Conservation (phyloP, 2,329 filamentous ascomycete species). For the Alternaria rosae region DNA sequence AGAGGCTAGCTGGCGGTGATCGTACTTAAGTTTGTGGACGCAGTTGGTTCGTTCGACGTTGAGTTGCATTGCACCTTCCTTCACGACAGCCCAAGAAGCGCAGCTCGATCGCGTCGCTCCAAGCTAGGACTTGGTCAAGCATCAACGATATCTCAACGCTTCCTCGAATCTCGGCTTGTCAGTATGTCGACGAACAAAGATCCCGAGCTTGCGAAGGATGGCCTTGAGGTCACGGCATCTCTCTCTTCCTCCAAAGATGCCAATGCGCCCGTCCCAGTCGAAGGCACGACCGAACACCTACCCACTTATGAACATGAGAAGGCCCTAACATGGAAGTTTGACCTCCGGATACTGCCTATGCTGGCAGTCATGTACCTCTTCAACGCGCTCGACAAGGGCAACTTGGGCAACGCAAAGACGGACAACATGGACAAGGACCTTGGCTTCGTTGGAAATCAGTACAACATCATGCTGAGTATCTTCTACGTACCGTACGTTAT, state of each 20-base stretch:
- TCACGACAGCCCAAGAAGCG: neutral
- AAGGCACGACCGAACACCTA: slow-evolving; percentile 43
- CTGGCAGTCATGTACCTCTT: slow-evolving; percentile 68
- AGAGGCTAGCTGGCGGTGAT: neutral
- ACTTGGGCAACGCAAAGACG: slow-evolving; percentile 55
- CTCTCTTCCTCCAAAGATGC: slow-evolving; percentile 35
- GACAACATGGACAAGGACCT: slow-evolving; percentile 61
- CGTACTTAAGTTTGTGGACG: slow-evolving; percentile 15
- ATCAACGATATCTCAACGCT: neutral
- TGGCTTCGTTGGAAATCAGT: slow-evolving; percentile 67
- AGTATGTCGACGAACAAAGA: slow-evolving; percentile 37
- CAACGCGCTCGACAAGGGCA: slow-evolving; percentile 50
- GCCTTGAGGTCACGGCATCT: slow-evolving; percentile 38
- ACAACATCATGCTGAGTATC: slow-evolving; percentile 71
- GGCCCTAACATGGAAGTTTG: slow-evolving; percentile 62
- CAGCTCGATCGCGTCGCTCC: neutral
- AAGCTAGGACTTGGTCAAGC: neutral
- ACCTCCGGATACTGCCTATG: slow-evolving; percentile 63
- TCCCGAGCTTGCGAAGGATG: slow-evolving; percentile 40
- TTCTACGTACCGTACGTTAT: slow-evolving; percentile 80
- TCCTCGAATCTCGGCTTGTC: neutral
- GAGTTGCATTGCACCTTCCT: neutral
- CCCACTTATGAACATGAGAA: slow-evolving; percentile 49
- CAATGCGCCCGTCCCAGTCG: slow-evolving; percentile 29
- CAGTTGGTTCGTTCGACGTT: neutral